Evolutionary conservation across 805 yeast genomes (phyloP), one percentile per base, ranked within the genome.

Genomic region (Cyberlindnera xishuangbannaensis): DNA sequence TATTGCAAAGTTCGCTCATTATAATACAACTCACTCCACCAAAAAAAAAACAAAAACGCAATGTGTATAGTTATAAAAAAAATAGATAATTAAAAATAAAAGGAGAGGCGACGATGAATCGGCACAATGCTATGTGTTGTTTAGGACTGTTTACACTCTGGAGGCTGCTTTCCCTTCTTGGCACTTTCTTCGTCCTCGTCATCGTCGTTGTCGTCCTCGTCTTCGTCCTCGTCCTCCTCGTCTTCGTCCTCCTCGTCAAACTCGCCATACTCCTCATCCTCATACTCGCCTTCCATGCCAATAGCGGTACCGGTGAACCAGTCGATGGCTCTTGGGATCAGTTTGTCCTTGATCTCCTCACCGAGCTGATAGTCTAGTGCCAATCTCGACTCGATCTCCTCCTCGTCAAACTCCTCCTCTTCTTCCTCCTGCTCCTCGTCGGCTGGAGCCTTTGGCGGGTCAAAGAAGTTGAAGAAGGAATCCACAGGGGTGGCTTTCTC

Each of bases 301-400:
- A 90, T 71, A 16, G 98, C 98, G 45, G 86, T 86, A 30, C 98
- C 98, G 8, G 98, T 90, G 61, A 87, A 92, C 97, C 98, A 92
- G 59, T 90, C 97, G 51, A 92, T 74, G 33, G 97, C 97, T 56
- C 96, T 78, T 43, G 97, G 97, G 43, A 92, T 80, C 56, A 92
- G 73, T 61, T 92, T 83, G 61, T 92, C 97, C 68, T 92, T 92
- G 58, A 92, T 76, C 53, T 88, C 88, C 63, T 92, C 98, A 43
- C 97, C 98, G 43, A 92, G 70, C 55, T 87, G 92, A 66, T 92
- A 92, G 64, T 92, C 98, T 50, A 84, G 67, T 50, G 87, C 96
- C 52, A 92, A 71, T 55, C 85, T 75, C 37, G 76, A 80, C 59
- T 87, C 96, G 45, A 88, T 66, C 37, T 82, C 92, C 36, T 70